Conservation (phyloP, 768 basidiomycete species). For the Amanita fuliginea region DNA sequence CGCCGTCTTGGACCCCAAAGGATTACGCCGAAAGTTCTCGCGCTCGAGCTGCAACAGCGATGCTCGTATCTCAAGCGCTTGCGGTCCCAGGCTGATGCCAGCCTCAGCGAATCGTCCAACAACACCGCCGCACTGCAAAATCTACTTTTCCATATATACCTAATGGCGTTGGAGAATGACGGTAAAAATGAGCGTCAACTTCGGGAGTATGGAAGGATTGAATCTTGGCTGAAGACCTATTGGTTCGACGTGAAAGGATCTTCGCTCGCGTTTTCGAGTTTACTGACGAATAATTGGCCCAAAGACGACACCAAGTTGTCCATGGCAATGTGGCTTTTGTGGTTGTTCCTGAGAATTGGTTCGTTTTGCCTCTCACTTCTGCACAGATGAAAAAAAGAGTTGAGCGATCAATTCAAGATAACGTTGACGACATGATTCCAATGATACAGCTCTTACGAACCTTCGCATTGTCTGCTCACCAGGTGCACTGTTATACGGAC, state of each 20-base stretch:
- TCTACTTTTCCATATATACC: conserved; percentile 56
- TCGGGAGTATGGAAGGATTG: conserved; percentile 53
- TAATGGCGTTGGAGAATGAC: conserved; percentile 77
- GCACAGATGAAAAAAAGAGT: not conserved
- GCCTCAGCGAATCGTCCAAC: conserved; percentile 12
- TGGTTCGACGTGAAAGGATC: conserved; percentile 54
- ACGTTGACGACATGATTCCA: conserved; percentile 32
- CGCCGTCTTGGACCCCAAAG: conserved; percentile 36
- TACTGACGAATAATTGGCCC: conserved; percentile 46
- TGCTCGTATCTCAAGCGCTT: conserved; percentile 49
- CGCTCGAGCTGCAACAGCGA: conserved; percentile 55
- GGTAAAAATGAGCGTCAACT: conserved; percentile 63
- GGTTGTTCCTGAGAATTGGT: conserved; percentile 61
- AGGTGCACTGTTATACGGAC: conserved; percentile 18
- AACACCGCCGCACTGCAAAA: conserved; percentile 26
- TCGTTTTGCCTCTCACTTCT: conserved; percentile 12
- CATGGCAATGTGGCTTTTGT: conserved; percentile 72
- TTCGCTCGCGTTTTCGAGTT: conserved; percentile 32
- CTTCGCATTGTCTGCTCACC: conserved; percentile 59
- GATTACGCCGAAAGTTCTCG: conserved; percentile 32
- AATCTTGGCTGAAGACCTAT: conserved; percentile 53
- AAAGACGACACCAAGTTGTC: conserved; percentile 37
- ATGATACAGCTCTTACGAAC: conserved; percentile 43
- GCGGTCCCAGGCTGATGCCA: conserved; percentile 30
- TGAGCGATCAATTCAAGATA: conserved; percentile 23